Evolutionary conservation across 495 filamentous ascomycete species (phyloP).

Genomic region (Baudoinia panamericana): DNA sequence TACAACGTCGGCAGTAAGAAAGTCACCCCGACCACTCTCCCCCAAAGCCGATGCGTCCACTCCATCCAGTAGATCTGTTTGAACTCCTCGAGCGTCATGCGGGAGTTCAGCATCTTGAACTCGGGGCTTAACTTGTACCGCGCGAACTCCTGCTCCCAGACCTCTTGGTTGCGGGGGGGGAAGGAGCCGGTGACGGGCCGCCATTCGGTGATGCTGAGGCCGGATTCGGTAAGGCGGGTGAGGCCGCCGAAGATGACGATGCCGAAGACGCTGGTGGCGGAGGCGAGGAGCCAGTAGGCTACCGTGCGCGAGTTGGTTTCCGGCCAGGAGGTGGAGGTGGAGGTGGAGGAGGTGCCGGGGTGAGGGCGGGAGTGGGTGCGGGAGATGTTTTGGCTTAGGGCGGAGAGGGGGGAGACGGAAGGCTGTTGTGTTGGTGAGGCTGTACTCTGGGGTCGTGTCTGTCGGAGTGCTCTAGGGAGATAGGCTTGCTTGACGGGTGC

Average conservation of each 20-base stretch:
- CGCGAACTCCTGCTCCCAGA: slow-evolving; percentile 84
- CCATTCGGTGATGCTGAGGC: slow-evolving; percentile 99
- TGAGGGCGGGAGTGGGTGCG: neutral
- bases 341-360: neutral
- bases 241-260: slow-evolving; percentile 92
- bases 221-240: slow-evolving; percentile 88
- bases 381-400: slow-evolving; percentile 19
- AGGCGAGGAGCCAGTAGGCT: slow-evolving; percentile 85
- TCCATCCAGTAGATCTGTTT: slow-evolving; percentile 99
- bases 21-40: slow-evolving; percentile 77
- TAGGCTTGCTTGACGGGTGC: slow-evolving; percentile 16
- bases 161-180: slow-evolving; percentile 59
- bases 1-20: slow-evolving; percentile 80
- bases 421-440: neutral
- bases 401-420: slow-evolving; percentile 17
- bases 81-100: slow-evolving; percentile 85
- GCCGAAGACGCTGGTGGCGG: slow-evolving; percentile 84
- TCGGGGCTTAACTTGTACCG: slow-evolving; percentile 87
- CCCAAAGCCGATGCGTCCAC: slow-evolving; percentile 94
- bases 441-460: slow-evolving; percentile 4
- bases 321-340: slow-evolving; percentile 46
- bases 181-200: slow-evolving; percentile 85
- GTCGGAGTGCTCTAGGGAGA: neutral
- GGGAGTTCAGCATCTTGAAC: slow-evolving; percentile 75
- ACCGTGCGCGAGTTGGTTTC: slow-evolving; percentile 57